Percentiles rank a stretch among this genome's conserved stretches.
These are phyloP conservation scores for Fusarium chlamydosporum DNA, from an alignment of 2,329 filamentous ascomycete genomes.

Conservation along the genomic window DNA sequence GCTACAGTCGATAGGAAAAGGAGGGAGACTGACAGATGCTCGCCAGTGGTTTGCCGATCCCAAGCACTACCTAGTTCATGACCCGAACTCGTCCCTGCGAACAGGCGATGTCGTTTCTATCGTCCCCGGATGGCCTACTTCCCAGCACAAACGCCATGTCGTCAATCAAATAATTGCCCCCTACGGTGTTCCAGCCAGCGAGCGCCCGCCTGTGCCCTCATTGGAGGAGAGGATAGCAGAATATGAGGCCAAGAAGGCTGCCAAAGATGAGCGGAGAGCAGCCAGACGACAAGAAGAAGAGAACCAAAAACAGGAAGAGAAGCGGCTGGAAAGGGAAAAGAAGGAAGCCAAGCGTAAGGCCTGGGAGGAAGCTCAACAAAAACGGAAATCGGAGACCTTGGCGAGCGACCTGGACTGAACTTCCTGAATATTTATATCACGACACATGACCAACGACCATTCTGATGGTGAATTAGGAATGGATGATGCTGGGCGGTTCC, in stretches of 20 bases:
- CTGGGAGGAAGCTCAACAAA: slow-evolving; percentile 45
- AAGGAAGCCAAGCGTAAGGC: slow-evolving; percentile 45
- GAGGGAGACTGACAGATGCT: background rate
- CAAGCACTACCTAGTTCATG: slow-evolving; percentile 79
- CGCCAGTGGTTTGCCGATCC: slow-evolving; percentile 72
- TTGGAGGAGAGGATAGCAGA: slow-evolving; percentile 71
- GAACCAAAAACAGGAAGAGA: slow-evolving; percentile 49
- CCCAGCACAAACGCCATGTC: slow-evolving; percentile 78
- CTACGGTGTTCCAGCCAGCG: slow-evolving; percentile 71
- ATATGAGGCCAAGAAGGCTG: slow-evolving; percentile 67
- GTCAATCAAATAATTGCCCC: slow-evolving; percentile 82
- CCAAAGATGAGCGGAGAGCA: slow-evolving; percentile 70
- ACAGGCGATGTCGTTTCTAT: slow-evolving; percentile 83
- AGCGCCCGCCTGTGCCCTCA: slow-evolving; percentile 75
- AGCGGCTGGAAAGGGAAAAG: slow-evolving; percentile 46
- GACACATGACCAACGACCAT: slow-evolving; percentile 6
- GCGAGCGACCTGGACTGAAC: slow-evolving; percentile 34
- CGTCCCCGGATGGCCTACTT: slow-evolving; percentile 73
- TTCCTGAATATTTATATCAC: slow-evolving; percentile 11
- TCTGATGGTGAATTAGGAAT: slow-evolving; percentile 7
- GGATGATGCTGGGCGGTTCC: slow-evolving; percentile 5
- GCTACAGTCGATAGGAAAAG: background rate
- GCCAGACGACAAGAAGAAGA: slow-evolving; percentile 50
- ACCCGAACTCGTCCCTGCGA: slow-evolving; percentile 80
- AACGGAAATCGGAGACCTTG: slow-evolving; percentile 37